A percentile compares a stretch with the other conserved stretches of the same genome.
phyloP scores from a whole-genome alignment of 441 rosid genomes.

The Mallotus japonicus region DNA sequence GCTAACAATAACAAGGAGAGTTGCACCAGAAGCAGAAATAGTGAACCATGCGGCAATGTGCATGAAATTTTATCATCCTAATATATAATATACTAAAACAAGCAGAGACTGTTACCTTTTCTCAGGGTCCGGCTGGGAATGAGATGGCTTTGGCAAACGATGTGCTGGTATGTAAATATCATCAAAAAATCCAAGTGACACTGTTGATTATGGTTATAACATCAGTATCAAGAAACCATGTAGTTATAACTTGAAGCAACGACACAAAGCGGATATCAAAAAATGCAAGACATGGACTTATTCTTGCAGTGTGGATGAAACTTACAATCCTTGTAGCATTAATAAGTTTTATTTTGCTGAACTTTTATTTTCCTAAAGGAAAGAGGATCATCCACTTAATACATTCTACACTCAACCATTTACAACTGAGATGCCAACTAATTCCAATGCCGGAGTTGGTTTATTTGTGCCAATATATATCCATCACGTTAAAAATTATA shows the following conservation, averaged over 20 bases:
- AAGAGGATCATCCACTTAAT: background rate
- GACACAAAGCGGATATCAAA: background rate
- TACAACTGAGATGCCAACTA: background rate
- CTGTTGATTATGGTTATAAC: conserved; percentile 43
- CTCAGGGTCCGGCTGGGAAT: conserved; percentile 47
- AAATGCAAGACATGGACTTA: conserved; percentile 5
- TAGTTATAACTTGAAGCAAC: background rate
- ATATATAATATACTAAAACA: conserved; percentile 6
- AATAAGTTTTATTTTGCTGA: background rate
- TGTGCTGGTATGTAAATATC: conserved; percentile 68
- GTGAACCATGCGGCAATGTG: background rate
- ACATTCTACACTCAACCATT: background rate
- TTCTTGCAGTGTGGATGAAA: background rate
- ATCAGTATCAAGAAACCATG: conserved; percentile 2
- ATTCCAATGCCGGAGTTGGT: background rate
- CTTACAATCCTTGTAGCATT: background rate
- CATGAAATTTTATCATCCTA: background rate
- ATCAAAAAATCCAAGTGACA: conserved; percentile 92
- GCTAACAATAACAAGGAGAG: background rate
- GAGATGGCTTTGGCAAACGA: conserved; percentile 56
- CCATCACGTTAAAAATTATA: background rate
- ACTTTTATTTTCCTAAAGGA: background rate
- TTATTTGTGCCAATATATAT: background rate
- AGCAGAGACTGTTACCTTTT: conserved; percentile 40
- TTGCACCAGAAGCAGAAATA: background rate